phyloP scores from a whole-genome alignment of 306 rosid species.

The Corylus heterophylla region DNA sequence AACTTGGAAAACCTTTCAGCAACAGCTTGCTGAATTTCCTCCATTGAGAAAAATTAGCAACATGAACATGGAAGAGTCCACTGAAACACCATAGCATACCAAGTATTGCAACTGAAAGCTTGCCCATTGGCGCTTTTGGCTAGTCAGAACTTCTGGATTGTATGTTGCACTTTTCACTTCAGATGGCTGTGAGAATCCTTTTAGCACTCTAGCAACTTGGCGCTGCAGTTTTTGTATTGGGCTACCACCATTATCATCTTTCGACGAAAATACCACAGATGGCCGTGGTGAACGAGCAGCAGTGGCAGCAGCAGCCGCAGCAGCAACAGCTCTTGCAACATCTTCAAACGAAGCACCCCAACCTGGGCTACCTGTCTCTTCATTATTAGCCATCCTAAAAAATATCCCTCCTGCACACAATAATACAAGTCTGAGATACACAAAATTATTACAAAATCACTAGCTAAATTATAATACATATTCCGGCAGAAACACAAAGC shows the following conservation, averaged over 20 bases:
- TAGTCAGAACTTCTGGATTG: constrained; percentile 88
- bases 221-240: constrained; percentile 70
- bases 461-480: background rate
- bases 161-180: constrained; percentile 58
- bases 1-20: background rate
- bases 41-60: background rate
- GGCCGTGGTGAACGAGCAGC: constrained; percentile 70
- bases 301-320: constrained; percentile 65
- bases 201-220: constrained; percentile 66
- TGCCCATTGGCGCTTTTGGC: constrained; percentile 94
- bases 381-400: constrained; percentile 49
- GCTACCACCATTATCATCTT: constrained; percentile 63
- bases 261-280: constrained; percentile 70
- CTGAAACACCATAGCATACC: constrained; percentile 37
- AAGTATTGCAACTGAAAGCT: constrained; percentile 73
- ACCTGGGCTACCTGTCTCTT: constrained; percentile 68
- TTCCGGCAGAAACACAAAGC: background rate
- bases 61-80: background rate
- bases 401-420: constrained; percentile 29
- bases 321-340: constrained; percentile 72
- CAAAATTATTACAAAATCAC: background rate
- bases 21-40: background rate
- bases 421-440: constrained; percentile 2
- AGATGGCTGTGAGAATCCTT: constrained; percentile 74
- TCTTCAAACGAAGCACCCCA: constrained; percentile 92